phyloP scores from a whole-genome alignment of 2,329 filamentous ascomycete genomes.

The Exophiala xenobiotica region DNA sequence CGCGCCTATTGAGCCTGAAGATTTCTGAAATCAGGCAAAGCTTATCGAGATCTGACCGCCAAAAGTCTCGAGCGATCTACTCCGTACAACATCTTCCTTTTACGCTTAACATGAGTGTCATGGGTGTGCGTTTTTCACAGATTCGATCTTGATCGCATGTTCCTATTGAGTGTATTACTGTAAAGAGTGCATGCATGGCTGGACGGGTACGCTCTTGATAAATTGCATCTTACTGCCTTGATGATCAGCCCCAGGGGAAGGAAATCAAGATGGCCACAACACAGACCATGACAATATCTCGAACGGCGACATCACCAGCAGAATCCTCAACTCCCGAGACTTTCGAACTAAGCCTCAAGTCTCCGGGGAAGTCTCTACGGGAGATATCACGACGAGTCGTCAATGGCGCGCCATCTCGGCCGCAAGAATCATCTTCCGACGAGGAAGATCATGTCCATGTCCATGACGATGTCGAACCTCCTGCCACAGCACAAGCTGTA shows the following conservation, averaged over 20 bases:
- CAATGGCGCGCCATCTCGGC: neutral
- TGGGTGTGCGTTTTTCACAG: no score
- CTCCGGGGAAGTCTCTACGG: slow-evolving; percentile 12
- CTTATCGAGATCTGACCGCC: no score
- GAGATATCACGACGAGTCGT: slow-evolving; percentile 21
- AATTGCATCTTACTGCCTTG: no score
- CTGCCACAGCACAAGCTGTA: slow-evolving; percentile 6
- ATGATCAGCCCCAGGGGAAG: no score
- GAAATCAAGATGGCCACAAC: neutral
- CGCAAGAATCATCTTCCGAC: neutral
- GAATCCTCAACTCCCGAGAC: slow-evolving; percentile 6
- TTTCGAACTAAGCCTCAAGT: slow-evolving; percentile 25
- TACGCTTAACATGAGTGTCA: no score
- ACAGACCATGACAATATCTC: slow-evolving; percentile 11
- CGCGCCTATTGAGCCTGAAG: no score
- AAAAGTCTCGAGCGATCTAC: no score
- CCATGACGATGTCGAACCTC: slow-evolving; percentile 5
- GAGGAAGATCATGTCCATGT: slow-evolving; percentile 8
- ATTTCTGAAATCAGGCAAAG: no score
- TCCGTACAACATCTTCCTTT: no score
- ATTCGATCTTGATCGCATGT: no score
- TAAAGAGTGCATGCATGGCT: neutral
- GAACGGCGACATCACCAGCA: neutral
- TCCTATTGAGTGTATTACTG: no score
- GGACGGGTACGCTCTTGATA: no score